These are phyloP conservation scores for Fusarium scirpi DNA, from an alignment of 2,329 filamentous ascomycete genomes.

Conservation along the genomic window DNA sequence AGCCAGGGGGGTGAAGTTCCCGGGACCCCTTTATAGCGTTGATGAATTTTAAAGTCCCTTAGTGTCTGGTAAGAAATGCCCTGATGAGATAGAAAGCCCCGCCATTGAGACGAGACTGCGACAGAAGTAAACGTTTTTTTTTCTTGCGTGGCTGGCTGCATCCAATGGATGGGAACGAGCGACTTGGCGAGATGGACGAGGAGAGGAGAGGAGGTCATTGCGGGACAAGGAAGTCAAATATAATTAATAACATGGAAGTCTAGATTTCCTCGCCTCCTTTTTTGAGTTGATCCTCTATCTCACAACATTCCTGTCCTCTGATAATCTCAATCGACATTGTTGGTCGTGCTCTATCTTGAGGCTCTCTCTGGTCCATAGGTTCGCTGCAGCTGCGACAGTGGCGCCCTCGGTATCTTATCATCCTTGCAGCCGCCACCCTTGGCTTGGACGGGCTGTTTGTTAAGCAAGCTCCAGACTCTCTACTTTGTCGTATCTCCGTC, in stretches of 20 bases:
- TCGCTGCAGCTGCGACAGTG: slow-evolving; percentile 32
- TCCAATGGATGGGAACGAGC: slow-evolving; percentile 14
- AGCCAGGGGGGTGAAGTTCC: slow-evolving; percentile 27
- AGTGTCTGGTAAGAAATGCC: slow-evolving; percentile 9
- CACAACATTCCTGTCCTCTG: slow-evolving; percentile 38
- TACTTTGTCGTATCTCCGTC: slow-evolving; percentile 10
- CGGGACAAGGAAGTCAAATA: slow-evolving; percentile 34
- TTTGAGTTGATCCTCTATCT: slow-evolving; percentile 19
- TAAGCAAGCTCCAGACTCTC: neutral
- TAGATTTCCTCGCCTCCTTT: slow-evolving; percentile 26
- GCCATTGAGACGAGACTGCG: slow-evolving; percentile 8
- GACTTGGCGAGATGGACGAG: slow-evolving; percentile 31
- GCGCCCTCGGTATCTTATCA: slow-evolving; percentile 32
- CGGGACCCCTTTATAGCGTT: slow-evolving; percentile 28
- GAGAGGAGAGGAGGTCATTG: slow-evolving; percentile 26
- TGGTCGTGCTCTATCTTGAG: slow-evolving; percentile 33
- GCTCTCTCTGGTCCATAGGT: slow-evolving; percentile 27
- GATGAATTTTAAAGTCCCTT: slow-evolving; percentile 22
- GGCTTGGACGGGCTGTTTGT: slow-evolving; percentile 2
- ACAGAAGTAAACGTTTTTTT: slow-evolving; percentile 11
- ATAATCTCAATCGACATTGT: slow-evolving; percentile 21
- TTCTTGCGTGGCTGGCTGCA: neutral
- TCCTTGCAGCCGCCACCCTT: slow-evolving; percentile 23
- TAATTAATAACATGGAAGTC: too few relatives aligned
- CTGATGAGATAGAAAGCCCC: slow-evolving; percentile 25